Evolutionary conservation across 2,329 filamentous ascomycete species (phyloP), one percentile per base, ranked within the genome.

Genomic region (Calonectria montana): DNA sequence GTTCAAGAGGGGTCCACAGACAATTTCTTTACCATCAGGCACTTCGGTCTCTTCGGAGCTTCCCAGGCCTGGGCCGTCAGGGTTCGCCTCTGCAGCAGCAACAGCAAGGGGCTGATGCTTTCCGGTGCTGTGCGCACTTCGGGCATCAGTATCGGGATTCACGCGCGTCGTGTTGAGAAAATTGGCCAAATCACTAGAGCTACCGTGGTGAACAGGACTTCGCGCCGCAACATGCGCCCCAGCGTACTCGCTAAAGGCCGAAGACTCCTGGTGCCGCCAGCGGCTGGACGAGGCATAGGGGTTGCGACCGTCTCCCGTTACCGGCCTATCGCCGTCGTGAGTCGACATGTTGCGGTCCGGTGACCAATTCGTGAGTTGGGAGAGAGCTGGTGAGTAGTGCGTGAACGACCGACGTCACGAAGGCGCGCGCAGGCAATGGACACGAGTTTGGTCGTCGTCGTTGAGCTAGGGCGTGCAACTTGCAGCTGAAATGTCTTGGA

Each of bases 1-100:
- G 84, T 96, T 96, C 73, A 96, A 84, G 75, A 96, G 85, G 23
- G 94, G 94, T 0, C 94, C 94, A 76, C 90, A 92, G 16, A 93
- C 86, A 31, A 95, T 88, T 72, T 94, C 90, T 78, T 85, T 88
- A 55, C 87, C 88, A 61, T 89, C 88, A 6, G 80, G 75, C 9
- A 75, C 75, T 16, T 77, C 76, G 21, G 75, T 74, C 29, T 67
- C 66, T 27, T 66, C 47, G 18, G 68, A 59, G 12, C 65, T 71
- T 55, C 72, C 69, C n/a, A 62, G 55, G 16, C 57, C 66, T 35
- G 65, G 55, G 10, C 66, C 50, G 55, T 66, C 48, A 53, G 59
- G 37, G 25, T 71, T 63, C 48, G 72, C 76, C 72, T 13, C 72
- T 80, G 37, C 53, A 50, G 83, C 84, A 45, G 84, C 85, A n/a